phyloP scores from a whole-genome alignment of 208 protist species.

The Crithidia sp. region DNA sequence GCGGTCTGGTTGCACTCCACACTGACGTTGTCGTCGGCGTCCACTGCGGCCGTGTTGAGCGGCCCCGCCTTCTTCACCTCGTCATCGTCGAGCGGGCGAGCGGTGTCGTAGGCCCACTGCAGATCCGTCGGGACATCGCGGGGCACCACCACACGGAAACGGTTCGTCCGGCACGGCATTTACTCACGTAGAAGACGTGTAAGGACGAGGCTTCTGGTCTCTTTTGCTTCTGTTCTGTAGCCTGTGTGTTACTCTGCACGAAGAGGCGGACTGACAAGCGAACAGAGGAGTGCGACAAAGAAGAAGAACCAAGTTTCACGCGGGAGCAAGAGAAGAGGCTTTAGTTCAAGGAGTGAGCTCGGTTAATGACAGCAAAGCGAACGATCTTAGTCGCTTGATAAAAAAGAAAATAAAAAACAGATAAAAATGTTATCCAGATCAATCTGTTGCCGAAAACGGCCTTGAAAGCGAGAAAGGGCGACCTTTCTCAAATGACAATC shows the following conservation, averaged over 20 bases:
- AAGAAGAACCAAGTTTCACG: too few relatives aligned
- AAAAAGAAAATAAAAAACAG: constrained; percentile 2
- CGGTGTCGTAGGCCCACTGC: constrained; percentile 17
- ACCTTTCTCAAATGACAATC: too few relatives aligned
- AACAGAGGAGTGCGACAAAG: too few relatives aligned
- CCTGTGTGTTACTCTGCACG: not conserved
- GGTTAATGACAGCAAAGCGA: too few relatives aligned
- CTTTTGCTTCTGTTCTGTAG: not conserved
- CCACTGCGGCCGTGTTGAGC: not conserved
- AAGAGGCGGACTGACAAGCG: too few relatives aligned
- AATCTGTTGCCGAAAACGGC: too few relatives aligned
- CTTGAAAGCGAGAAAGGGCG: too few relatives aligned
- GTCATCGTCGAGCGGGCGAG: not conserved
- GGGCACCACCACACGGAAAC: constrained; percentile 3
- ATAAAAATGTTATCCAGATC: too few relatives aligned
- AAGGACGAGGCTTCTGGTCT: not conserved
- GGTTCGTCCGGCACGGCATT: constrained; percentile 13
- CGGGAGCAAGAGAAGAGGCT: too few relatives aligned
- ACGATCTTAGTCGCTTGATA: not conserved
- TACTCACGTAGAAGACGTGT: not conserved
- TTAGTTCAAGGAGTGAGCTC: too few relatives aligned
- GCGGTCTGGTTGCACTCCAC: constrained; percentile 6
- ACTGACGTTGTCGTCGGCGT: constrained; percentile 5
- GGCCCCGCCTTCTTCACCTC: constrained; percentile 2
- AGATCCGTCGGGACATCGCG: constrained; percentile 14